Base-by-base conservation (phyloP, 139 green algal genomes). In the Micractinium sp. region DNA sequence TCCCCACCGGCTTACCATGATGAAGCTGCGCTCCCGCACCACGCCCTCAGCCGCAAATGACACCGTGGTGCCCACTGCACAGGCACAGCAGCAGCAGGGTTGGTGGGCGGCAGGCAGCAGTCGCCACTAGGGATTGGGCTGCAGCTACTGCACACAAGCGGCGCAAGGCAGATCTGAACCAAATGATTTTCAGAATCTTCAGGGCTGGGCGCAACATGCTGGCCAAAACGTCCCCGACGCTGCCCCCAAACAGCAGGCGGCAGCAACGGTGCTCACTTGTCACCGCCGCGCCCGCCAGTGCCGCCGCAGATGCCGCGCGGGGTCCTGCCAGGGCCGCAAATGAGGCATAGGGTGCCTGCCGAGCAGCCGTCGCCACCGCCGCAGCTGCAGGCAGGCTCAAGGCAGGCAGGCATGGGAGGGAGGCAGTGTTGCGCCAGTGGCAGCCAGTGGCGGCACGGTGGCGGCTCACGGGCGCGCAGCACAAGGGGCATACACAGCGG, bases 21-120 rank as follows among this genome's bases (percentile, higher is more conserved):
- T 93, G 80, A 93, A 93, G 41, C 77, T 89, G 12, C 91, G 82
- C 81, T 93, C 91, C 47, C 63, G 60, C 29, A 47, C 33, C 53
- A 77, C 53, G 29, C 53, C 29, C 20, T 41, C 56, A 13, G 88
- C 88, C 13, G 85, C 86, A 77, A 90, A 89, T 2, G 79, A 71
- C 38, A 91, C 82, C 7, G 74, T 75, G 25, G 81, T 78, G 78
- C 79, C 86, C 86, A 86, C 87, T 90, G 85, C 83, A 92, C 9
- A 39, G 47, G 5, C 47, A 9, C 47, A 56, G 47, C 47, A 56
- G 47, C 47, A 56, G 47, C 47, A 56, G 47, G 47, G 47, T 5
- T 56, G 47, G 47, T 16, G 47, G 47, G 47, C 47, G 47, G 47
- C 47, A 56, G 47, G 9, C 9, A 56, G 47, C 47, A 56, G 9